phyloP scores from a whole-genome alignment of 2,329 filamentous ascomycete species.

The Fusarium sp. region DNA sequence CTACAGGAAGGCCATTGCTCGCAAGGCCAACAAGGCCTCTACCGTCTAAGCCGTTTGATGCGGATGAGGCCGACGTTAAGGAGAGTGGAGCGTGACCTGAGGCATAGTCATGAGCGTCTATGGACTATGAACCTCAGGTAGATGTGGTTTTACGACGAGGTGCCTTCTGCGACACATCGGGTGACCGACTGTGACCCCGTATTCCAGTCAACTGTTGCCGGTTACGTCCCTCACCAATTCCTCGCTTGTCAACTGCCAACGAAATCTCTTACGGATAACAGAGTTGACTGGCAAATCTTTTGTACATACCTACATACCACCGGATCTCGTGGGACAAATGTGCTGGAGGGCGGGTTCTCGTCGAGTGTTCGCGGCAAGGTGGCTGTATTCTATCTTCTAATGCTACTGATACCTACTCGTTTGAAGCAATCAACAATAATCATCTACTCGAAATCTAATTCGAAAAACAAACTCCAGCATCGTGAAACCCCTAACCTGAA shows the following conservation, averaged over 20 bases:
- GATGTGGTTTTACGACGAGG: slow-evolving; percentile 41
- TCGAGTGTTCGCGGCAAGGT: slow-evolving; percentile 45
- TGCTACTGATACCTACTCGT: slow-evolving; percentile 49
- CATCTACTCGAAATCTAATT: neutral
- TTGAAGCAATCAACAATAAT: slow-evolving; percentile 39
- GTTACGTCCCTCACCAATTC: slow-evolving; percentile 39
- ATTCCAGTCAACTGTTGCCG: slow-evolving; percentile 38
- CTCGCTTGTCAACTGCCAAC: slow-evolving; percentile 24
- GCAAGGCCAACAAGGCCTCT: slow-evolving; percentile 49
- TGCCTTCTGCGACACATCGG: slow-evolving; percentile 44
- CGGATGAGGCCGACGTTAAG: slow-evolving; percentile 20
- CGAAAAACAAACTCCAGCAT: neutral
- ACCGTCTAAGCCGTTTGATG: slow-evolving; percentile 29
- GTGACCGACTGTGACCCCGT: slow-evolving; percentile 45
- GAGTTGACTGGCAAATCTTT: slow-evolving; percentile 29
- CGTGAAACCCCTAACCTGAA: neutral
- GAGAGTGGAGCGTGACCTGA: slow-evolving; percentile 39
- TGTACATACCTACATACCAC: slow-evolving; percentile 41
- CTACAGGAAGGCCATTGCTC: slow-evolving; percentile 46
- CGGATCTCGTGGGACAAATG: slow-evolving; percentile 40
- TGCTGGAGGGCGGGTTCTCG: slow-evolving; percentile 46
- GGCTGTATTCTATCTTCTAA: slow-evolving; percentile 47
- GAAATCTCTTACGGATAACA: slow-evolving; percentile 8
- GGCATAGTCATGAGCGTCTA: slow-evolving; percentile 31
- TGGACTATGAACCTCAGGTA: slow-evolving; percentile 27